phyloP scores from a whole-genome alignment of 2,329 filamentous ascomycete genomes.

The Sclerotinia spermophila region DNA sequence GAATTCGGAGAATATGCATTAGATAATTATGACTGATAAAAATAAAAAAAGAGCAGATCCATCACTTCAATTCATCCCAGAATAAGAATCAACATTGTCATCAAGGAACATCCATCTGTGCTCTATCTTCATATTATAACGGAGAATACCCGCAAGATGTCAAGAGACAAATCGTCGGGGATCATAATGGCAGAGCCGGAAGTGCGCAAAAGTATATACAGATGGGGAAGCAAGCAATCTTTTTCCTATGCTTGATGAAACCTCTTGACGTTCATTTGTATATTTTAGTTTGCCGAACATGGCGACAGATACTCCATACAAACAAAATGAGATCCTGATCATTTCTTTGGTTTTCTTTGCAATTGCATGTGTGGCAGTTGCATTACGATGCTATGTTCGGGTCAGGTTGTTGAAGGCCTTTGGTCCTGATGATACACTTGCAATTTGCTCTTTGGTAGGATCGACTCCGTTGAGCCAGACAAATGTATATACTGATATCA shows the following conservation, averaged over 20 bases:
- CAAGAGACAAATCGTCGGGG: neutral
- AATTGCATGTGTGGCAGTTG: slow-evolving; percentile 40
- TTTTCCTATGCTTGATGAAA: no score
- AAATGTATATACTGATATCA: neutral
- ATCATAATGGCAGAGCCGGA: neutral
- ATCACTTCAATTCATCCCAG: neutral
- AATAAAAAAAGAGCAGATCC: neutral
- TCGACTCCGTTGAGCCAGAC: neutral
- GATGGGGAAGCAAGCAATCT: neutral
- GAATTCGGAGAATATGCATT: neutral
- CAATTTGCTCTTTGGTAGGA: slow-evolving; percentile 45
- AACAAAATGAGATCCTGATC: slow-evolving; percentile 19
- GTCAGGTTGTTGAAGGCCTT: slow-evolving; percentile 43
- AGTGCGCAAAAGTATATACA: neutral
- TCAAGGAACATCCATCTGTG: slow-evolving; percentile 6
- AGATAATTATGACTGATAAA: neutral
- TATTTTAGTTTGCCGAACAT: neutral
- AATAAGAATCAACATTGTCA: neutral
- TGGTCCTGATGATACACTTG: slow-evolving; percentile 47
- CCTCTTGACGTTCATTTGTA: neutral
- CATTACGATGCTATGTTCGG: slow-evolving; percentile 46
- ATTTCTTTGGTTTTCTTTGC: slow-evolving; percentile 36
- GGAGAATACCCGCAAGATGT: neutral
- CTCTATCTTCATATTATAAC: neutral
- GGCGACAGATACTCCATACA: neutral